These are phyloP conservation scores for Knoxdaviesia capensis DNA, from an alignment of 2,329 filamentous ascomycete species.

Conservation along the genomic window DNA sequence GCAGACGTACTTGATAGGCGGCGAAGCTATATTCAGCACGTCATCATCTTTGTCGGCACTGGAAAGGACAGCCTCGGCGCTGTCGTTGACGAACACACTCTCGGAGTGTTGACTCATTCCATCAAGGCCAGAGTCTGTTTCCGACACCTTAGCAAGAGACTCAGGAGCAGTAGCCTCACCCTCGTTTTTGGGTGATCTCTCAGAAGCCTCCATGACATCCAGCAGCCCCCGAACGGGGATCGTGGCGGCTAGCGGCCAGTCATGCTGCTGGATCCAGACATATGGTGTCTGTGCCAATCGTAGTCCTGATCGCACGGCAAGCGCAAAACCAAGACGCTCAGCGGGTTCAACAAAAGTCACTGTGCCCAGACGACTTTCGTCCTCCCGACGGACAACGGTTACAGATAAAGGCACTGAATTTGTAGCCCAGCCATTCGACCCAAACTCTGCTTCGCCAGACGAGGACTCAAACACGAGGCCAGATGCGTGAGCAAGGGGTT, in stretches of 20 bases:
- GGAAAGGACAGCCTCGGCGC: too few relatives aligned
- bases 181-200: too few relatives aligned
- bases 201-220: slow-evolving; percentile 19
- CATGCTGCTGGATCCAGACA: slow-evolving; percentile 37
- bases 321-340: slow-evolving; percentile 28
- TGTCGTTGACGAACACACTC: too few relatives aligned
- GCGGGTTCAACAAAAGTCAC: slow-evolving; percentile 28
- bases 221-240: slow-evolving; percentile 24
- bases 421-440: slow-evolving; percentile 7
- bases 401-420: slow-evolving; percentile 18
- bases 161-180: too few relatives aligned
- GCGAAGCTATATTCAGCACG: slow-evolving; percentile 1
- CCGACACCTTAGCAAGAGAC: too few relatives aligned
- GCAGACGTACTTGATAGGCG: slow-evolving; percentile 30
- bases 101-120: slow-evolving; percentile 9
- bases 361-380: slow-evolving; percentile 1
- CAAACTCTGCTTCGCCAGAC: slow-evolving; percentile 1
- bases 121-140: too few relatives aligned
- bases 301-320: slow-evolving; percentile 31
- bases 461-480: not conserved
- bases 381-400: slow-evolving; percentile 13
- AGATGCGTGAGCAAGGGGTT: too few relatives aligned
- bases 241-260: slow-evolving; percentile 26
- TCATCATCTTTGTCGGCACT: too few relatives aligned
- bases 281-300: slow-evolving; percentile 25